Evolutionary conservation across 805 yeast genomes (phyloP), one percentile per base, ranked within the genome.

Genomic region (Saturnispora mendoncae): DNA sequence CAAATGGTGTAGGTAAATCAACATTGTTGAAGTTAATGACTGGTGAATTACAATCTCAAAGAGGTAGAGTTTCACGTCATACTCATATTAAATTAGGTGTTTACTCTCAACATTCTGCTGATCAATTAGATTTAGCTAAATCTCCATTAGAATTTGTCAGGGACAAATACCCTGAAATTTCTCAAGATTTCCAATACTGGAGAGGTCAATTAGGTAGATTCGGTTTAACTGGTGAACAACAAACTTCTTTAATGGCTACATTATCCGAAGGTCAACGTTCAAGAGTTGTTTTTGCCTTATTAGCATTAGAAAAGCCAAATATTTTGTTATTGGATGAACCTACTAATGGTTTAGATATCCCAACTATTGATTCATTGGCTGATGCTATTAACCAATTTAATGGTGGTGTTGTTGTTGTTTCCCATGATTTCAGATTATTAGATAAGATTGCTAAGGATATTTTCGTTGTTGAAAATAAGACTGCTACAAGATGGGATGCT

Each of bases 191-290:
- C 81, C 97, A 92, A 74, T 92, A 87, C 76, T 84, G 94, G 94
- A 85, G 98, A 73, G 85, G 83, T 55, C 97, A 90, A 70, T 74
- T 92, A 56, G 98, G 98, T 60, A 84, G 97, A 68, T 92, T 83
- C 60, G 98, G 98, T 68, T 77, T 92, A 58, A 90, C 97, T 49
- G 98, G 98, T 69, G 97, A 92, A 69, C 94, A 90, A 49, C 98
- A 92, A 73, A 92, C 97, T 43, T 84, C 96, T 33, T 88, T 86
- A 63, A 92, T 92, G 97, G 97, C 95, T 54, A 92, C 98, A 14
- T 68, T 92, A 51, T 88, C 97, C 15, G 98, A 92, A 74, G 98
- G 98, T 66, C 98, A 92, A 75, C 84, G 97, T 72, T 90, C 97
- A 51, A 82, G 98, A 69, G 98, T 92, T 53, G 98, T 92, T 43